phyloP scores from a whole-genome alignment of 1,284 basidiomycete genomes.

The Fomes fomentarius region DNA sequence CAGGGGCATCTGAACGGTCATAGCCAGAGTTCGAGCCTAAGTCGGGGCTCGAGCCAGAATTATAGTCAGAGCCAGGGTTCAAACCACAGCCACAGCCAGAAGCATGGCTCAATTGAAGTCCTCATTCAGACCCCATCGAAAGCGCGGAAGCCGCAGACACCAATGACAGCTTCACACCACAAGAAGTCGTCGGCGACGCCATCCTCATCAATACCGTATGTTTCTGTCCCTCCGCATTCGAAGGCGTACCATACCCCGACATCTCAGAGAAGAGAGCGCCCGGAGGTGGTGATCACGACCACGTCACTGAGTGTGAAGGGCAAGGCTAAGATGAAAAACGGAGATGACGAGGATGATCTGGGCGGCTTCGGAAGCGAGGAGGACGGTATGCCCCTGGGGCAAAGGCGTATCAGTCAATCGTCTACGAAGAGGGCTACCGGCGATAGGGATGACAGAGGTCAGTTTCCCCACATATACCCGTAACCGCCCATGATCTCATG shows the following conservation, averaged over 20 bases:
- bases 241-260: slow-evolving; percentile 52
- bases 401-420: slow-evolving; percentile 42
- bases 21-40: slow-evolving; percentile 12
- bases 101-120: slow-evolving; percentile 10
- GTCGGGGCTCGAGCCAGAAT: neutral
- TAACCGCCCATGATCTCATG: neutral
- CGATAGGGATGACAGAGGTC: slow-evolving; percentile 78
- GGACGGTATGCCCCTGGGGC: slow-evolving; percentile 39
- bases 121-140: slow-evolving; percentile 17
- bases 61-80: neutral
- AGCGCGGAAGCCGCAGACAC: slow-evolving; percentile 11
- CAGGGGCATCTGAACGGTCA: neutral
- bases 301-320: slow-evolving; percentile 22
- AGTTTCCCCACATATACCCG: slow-evolving; percentile 20
- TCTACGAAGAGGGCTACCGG: slow-evolving; percentile 61
- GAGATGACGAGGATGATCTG: slow-evolving; percentile 51
- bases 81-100: slow-evolving; percentile 16
- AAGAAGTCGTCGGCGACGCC: slow-evolving; percentile 13
- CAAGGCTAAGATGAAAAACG: slow-evolving; percentile 34
- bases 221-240: slow-evolving; percentile 55
- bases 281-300: slow-evolving; percentile 21
- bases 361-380: slow-evolving; percentile 65
- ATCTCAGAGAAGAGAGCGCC: slow-evolving; percentile 25
- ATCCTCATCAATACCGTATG: slow-evolving; percentile 50
- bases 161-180: slow-evolving; percentile 20